phyloP scores from a whole-genome alignment of 176 grass and related monocot species.

The Areca catechu region DNA sequence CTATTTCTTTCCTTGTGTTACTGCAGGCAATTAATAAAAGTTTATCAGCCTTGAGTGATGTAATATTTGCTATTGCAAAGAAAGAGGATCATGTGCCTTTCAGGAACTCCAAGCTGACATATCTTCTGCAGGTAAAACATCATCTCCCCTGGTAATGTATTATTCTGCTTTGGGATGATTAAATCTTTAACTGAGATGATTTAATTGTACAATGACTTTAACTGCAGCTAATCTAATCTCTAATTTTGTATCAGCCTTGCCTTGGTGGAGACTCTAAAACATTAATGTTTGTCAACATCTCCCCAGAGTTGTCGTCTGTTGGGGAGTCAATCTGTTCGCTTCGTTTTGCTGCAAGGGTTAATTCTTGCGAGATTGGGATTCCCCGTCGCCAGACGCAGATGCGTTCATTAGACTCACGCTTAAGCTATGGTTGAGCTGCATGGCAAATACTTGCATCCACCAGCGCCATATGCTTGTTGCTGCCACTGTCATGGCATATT shows the following conservation, averaged over 20 bases:
- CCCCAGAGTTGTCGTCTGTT: slow-evolving; percentile 55
- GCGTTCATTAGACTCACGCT: slow-evolving; percentile 21
- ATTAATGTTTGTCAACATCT: slow-evolving; percentile 87
- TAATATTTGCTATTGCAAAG: slow-evolving; percentile 84
- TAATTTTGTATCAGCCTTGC: slow-evolving; percentile 46
- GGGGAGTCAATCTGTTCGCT: slow-evolving; percentile 71
- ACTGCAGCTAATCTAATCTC: too few species aligned
- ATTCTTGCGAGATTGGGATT: slow-evolving; percentile 75
- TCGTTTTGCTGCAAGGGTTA: slow-evolving; percentile 82
- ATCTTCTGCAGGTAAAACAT: slow-evolving; percentile 70
- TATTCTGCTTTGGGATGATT: too few species aligned
- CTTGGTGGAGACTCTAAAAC: slow-evolving; percentile 93
- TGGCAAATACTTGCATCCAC: background rate
- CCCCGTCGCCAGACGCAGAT: slow-evolving; percentile 63
- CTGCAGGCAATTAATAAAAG: slow-evolving; percentile 90
- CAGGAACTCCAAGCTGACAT: slow-evolving; percentile 90
- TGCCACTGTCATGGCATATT: background rate
- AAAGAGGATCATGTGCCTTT: slow-evolving; percentile 89
- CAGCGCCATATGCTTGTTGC: background rate
- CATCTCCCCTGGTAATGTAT: background rate
- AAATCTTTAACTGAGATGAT: too few species aligned
- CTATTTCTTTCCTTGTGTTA: background rate
- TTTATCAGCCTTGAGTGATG: slow-evolving; percentile 78
- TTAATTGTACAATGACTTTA: too few species aligned
- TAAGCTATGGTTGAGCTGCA: slow-evolving; percentile 34